Conservation (phyloP, 1,284 basidiomycete genomes). For the Moniliella sp. region DNA sequence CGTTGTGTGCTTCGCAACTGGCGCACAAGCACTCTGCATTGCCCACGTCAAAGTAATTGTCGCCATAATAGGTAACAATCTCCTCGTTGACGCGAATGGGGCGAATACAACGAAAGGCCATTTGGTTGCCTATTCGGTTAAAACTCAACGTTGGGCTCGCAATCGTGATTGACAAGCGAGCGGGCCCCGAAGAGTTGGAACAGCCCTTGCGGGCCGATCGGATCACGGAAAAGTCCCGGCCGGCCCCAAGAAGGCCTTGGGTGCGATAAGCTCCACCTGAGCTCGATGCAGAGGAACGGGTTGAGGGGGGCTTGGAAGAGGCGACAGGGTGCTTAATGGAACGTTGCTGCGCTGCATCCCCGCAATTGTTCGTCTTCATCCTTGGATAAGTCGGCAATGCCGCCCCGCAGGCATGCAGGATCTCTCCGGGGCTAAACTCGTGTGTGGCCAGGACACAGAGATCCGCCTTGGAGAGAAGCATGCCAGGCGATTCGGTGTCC, state of each 20-base stretch:
- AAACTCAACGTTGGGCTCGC: constrained; percentile 69
- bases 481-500: too few relatives aligned
- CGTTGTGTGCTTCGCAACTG: constrained; percentile 55
- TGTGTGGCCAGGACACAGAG: constrained; percentile 68
- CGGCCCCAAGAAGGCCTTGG: constrained; percentile 42
- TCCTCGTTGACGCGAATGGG: constrained; percentile 62
- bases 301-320: neutral
- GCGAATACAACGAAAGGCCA: constrained; percentile 64
- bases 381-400: constrained; percentile 30
- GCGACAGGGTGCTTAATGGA: neutral
- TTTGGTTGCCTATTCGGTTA: constrained; percentile 65
- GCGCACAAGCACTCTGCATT: constrained; percentile 71
- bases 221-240: constrained; percentile 72
- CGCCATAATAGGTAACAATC: constrained; percentile 43
- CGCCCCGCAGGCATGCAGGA: constrained; percentile 50
- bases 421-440: constrained; percentile 46
- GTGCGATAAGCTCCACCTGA: too few relatives aligned
- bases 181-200: constrained; percentile 72
- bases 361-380: constrained; percentile 36
- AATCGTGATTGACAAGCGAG: constrained; percentile 85
- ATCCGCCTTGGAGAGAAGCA: constrained; percentile 48
- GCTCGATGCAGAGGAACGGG: too few relatives aligned
- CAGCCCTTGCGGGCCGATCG: constrained; percentile 71
- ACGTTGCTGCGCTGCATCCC: constrained; percentile 46
- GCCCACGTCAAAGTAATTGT: constrained; percentile 51